Evolutionary conservation across 2,329 filamentous ascomycete species (phyloP).

Genomic region (Knoxdaviesia capensis): DNA sequence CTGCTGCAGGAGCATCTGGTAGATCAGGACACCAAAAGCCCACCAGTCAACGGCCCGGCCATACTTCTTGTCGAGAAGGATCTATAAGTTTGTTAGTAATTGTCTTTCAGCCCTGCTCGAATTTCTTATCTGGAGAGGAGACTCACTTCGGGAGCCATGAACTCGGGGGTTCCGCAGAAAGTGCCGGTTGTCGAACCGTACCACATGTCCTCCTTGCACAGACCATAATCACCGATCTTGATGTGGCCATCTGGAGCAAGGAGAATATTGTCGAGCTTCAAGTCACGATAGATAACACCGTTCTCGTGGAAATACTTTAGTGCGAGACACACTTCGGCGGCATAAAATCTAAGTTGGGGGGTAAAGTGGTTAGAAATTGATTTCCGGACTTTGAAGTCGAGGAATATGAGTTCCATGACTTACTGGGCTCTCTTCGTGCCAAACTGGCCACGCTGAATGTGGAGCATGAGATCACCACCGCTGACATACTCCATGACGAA

Average conservation of each 20-base stretch:
- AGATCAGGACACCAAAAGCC: slow-evolving; percentile 97
- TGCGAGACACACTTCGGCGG: slow-evolving; percentile 87
- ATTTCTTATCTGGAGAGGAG: too few species aligned
- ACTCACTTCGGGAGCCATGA: slow-evolving; percentile 86
- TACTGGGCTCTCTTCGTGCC: slow-evolving; percentile 90
- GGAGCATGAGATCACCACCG: slow-evolving; percentile 95
- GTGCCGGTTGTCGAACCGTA: slow-evolving; percentile 92
- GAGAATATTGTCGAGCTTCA: slow-evolving; percentile 86
- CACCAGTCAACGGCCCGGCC: slow-evolving; percentile 97
- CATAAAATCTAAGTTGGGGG: slow-evolving; percentile 58
- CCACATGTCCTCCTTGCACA: slow-evolving; percentile 99
- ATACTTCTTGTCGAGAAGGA: slow-evolving; percentile 95
- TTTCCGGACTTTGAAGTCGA: not conserved
- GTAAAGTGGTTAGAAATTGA: not conserved
- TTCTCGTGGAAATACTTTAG: slow-evolving; percentile 99
- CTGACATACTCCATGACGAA: slow-evolving; percentile 99
- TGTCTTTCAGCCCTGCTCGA: too few species aligned
- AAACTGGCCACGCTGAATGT: slow-evolving; percentile 93
- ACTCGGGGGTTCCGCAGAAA: slow-evolving; percentile 98
- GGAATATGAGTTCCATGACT: slow-evolving; percentile 15
- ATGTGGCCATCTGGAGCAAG: slow-evolving; percentile 91
- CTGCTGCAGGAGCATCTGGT: slow-evolving; percentile 98
- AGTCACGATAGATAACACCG: slow-evolving; percentile 92
- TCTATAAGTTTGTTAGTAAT: slow-evolving; percentile 31
- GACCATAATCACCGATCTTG: slow-evolving; percentile 95